Evolutionary conservation across 495 filamentous ascomycete species (phyloP), one percentile per base, ranked within the genome.

Genomic region (Annulohypoxylon maeteangense): DNA sequence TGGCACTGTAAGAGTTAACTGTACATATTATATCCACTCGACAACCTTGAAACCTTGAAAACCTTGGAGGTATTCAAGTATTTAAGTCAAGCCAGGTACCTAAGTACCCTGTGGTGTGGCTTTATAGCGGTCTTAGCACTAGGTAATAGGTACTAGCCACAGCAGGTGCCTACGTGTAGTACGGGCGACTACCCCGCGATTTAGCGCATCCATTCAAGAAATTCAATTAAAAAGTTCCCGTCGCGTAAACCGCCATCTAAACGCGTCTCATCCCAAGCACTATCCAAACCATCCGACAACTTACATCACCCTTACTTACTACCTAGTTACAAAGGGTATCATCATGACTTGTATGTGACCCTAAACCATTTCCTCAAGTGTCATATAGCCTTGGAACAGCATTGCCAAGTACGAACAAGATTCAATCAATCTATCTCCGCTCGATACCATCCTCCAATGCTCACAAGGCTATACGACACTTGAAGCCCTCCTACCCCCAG

Each of bases 271-370:
- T 61, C 55, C 12, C 20, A 29, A 18, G 16, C 44, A 38, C 18
- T 58, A n/a, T 25, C 25, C 45, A 23, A 23, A 44, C 40, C n/a
- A 20, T 25, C 22, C 8, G 27, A 25, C 23, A 25, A 16, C 45
- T 27, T 11, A 50, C 11, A 50, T 22, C 45, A 8, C 45, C 45
- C 16, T 44, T 1, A 25, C 20, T 27, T 8, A 50, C 22, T 50
- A 23, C 22, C 22, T n/a, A n/a, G n/a, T n/a, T n/a, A n/a, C n/a
- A n/a, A 7, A 27, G 23, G 40, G 40, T 36, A 57, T 18, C 32
- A 75, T 38, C 56, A 78, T 78, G 75, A 63, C 64, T 54, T 62
- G 75, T 74, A 68, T 12, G 75, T 69, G 7, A 11, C n/a, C n/a
- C 55, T 29, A 16, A 7, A 53, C n/a, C n/a, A 34, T 27, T n/a